Evolutionary conservation across 202 grass and related monocot genomes (phyloP).

Genomic region (Miscanthus sacchariflorus): DNA sequence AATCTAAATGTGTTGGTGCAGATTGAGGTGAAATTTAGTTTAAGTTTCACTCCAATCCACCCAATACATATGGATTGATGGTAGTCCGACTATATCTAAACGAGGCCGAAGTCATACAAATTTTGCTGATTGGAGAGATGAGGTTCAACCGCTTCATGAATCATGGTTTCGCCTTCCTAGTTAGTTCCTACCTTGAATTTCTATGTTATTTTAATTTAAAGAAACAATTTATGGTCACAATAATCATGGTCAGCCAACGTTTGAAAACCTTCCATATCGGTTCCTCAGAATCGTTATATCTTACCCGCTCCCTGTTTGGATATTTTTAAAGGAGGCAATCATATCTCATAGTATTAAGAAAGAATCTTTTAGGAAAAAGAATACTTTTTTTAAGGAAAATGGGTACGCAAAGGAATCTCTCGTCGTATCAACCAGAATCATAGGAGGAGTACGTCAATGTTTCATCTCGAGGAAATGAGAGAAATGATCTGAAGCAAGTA

Average conservation of each 20-base stretch:
- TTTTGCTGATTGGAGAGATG: too few relatives aligned
- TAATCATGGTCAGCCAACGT: not conserved
- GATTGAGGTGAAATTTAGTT: too few relatives aligned
- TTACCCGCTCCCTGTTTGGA: not conserved
- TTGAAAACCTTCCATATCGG: not conserved
- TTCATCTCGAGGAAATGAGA: not conserved
- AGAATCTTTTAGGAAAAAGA: not conserved
- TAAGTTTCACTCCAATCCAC: too few relatives aligned
- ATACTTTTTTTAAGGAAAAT: too few relatives aligned
- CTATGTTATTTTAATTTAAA: not conserved
- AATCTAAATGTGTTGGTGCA: too few relatives aligned
- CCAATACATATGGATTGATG: too few relatives aligned
- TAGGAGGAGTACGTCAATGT: not conserved
- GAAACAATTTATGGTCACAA: not conserved
- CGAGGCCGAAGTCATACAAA: too few relatives aligned
- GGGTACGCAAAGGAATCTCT: slow-evolving; percentile 15
- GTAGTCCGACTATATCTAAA: too few relatives aligned
- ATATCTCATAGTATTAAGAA: not conserved
- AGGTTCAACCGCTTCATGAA: not conserved
- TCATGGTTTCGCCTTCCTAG: not conserved
- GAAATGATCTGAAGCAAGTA: not conserved
- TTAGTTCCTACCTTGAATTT: not conserved
- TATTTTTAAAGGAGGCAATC: not conserved
- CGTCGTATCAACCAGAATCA: not conserved
- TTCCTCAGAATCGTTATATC: not conserved